These are phyloP conservation scores for Fusarium pseudoanthophilum DNA, from an alignment of 2,329 filamentous ascomycete species.

Conservation along the genomic window DNA sequence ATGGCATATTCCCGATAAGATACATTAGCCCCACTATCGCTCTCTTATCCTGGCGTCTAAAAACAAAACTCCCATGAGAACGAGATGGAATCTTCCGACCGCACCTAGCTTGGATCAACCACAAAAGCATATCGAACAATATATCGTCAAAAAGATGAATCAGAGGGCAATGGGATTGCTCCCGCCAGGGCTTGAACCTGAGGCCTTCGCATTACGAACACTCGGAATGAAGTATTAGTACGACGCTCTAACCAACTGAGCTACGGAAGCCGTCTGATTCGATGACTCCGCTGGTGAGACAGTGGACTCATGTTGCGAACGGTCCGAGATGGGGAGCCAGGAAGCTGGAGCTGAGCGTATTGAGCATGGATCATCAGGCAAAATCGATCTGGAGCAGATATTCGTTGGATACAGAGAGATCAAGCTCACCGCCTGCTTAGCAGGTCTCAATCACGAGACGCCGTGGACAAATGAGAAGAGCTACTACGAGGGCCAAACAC, in stretches of 20 bases:
- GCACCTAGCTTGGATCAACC: too few relatives aligned
- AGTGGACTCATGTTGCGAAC: accelerated
- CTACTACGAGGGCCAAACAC: background rate
- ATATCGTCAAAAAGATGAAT: background rate
- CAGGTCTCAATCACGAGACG: background rate
- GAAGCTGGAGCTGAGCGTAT: accelerated
- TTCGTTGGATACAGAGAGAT: background rate
- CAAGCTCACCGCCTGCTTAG: background rate
- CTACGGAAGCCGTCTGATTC: background rate
- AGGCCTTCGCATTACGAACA: background rate
- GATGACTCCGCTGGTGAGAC: background rate
- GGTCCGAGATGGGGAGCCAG: background rate
- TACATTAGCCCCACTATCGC: background rate
- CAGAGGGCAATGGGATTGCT: background rate
- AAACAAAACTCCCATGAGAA: background rate
- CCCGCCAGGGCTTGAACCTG: too few relatives aligned
- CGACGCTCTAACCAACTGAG: background rate
- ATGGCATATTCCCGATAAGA: background rate
- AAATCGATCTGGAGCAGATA: background rate
- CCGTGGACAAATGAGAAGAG: accelerated
- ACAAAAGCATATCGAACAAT: too few relatives aligned
- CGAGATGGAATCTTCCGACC: background rate
- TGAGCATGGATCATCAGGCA: background rate
- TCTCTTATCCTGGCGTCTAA: background rate
- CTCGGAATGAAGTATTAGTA: background rate